These are phyloP conservation scores for Ophiosphaerella korrae DNA, from an alignment of 2,329 filamentous ascomycete species.

Conservation along the genomic window DNA sequence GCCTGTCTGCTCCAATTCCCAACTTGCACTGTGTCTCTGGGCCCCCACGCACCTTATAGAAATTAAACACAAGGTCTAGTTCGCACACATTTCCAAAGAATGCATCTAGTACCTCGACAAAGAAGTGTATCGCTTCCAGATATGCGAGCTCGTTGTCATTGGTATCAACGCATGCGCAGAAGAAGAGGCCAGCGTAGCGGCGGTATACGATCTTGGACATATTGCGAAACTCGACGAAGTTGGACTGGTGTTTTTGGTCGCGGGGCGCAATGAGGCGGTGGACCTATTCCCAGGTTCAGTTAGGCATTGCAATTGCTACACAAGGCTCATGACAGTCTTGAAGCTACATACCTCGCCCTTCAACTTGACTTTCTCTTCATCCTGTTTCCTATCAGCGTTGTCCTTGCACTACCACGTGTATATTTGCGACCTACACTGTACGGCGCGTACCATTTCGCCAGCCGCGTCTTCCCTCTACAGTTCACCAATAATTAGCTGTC, in stretches of 20 bases:
- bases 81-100: slow-evolving; percentile 99
- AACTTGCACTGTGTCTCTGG: not conserved
- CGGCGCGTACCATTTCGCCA: slow-evolving; percentile 98
- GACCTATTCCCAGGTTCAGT: slow-evolving; percentile 61
- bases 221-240: slow-evolving; percentile 94
- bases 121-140: slow-evolving; percentile 98
- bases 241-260: slow-evolving; percentile 99
- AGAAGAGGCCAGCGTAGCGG: slow-evolving; percentile 96
- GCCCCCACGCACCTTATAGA: slow-evolving; percentile 64
- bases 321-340: not conserved
- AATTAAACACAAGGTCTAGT: slow-evolving; percentile 82
- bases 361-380: slow-evolving; percentile 98
- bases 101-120: slow-evolving; percentile 96
- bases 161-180: slow-evolving; percentile 98
- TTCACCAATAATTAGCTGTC: slow-evolving; percentile 9
- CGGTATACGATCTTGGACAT: slow-evolving; percentile 94
- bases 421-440: slow-evolving; percentile 68
- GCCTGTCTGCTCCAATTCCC: no score
- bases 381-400: slow-evolving; percentile 52
- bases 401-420: not conserved
- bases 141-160: slow-evolving; percentile 98
- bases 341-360: slow-evolving; percentile 80
- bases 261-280: slow-evolving; percentile 96
- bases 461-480: slow-evolving; percentile 88
- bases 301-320: not conserved